Base-by-base conservation (phyloP, 257 asterid species). In the Ilex aquifolium region DNA sequence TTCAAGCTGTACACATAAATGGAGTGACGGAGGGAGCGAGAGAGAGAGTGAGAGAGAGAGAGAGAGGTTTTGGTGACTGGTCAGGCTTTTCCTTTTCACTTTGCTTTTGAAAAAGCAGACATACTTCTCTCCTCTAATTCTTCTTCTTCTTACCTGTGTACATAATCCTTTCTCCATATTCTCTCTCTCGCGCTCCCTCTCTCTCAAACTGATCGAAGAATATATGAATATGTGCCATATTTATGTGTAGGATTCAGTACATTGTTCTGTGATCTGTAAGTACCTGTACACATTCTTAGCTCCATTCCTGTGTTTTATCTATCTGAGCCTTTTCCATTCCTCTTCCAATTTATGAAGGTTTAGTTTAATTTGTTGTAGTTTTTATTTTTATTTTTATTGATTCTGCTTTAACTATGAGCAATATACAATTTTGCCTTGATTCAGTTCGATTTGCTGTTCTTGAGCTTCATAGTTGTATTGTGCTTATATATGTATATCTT, bases 71-170 rank as follows among this genome's bases (percentile, higher is more conserved):
- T 61, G 74, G 17, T 67, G 60, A 32, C 49, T 36, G 64, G 67
- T 86, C 65, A 79, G 80, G 86, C 83, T 90, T 84, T 69, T 73
- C 74, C 27, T 80, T 76, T 80, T 62, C 68, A 70, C 76, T 71
- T 69, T 77, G 85, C 95, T 84, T 90, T 90, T 67, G 56, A 32
- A 61, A 90, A 85, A 87, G 91, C 81, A 62, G 74, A 46, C 52
- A 46, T 2, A 71, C 84, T 72, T 42, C 74, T 69, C 70, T 50
- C 58, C 66, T 63, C 59, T 53, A 66, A 55, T 75, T 77, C 79
- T 76, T 70, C 78, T 61, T 32, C 71, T 31, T 16, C 76, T 74
- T 69, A 66, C 69, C 65, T 17, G 7, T 42, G 46, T 62, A 32
- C 64, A 63, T 44, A 44, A 46, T 36, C 16, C 60, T 53, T 54